Evolutionary conservation across 1,284 basidiomycete genomes (phyloP).

Genomic region (Mycena citricolor): DNA sequence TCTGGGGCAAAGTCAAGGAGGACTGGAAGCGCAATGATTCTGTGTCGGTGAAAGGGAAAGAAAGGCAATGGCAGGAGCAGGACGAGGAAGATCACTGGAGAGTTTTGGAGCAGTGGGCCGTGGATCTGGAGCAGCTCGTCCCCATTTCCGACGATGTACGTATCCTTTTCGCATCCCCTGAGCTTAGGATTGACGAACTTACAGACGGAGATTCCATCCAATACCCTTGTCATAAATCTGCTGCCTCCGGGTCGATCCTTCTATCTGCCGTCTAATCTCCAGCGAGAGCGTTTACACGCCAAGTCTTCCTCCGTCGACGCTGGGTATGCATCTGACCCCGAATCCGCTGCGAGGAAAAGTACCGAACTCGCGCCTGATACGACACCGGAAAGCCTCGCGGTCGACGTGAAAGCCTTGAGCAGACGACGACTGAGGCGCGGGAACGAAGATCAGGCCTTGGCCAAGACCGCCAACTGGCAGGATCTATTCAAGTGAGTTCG

Average conservation of each 20-base stretch:
- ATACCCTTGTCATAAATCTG: constrained; percentile 69
- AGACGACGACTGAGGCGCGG: constrained; percentile 34
- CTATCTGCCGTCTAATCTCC: constrained; percentile 49
- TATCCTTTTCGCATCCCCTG: constrained; percentile 12
- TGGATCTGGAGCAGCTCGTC: constrained; percentile 60
- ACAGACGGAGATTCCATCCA: constrained; percentile 57
- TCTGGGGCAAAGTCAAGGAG: constrained; percentile 19
- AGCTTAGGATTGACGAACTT: constrained; percentile 23
- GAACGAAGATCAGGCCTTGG: constrained; percentile 23
- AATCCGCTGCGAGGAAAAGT: constrained; percentile 42
- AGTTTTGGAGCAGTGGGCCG: constrained; percentile 65
- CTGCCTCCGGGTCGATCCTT: constrained; percentile 56
- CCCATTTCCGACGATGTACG: constrained; percentile 65
- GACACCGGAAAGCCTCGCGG: constrained; percentile 9
- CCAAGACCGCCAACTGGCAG: constrained; percentile 59
- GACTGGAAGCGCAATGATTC: constrained; percentile 16
- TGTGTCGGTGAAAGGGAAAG: constrained; percentile 42
- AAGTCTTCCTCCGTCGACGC: constrained; percentile 42
- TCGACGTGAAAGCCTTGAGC: constrained; percentile 25
- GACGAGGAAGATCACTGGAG: constrained; percentile 50
- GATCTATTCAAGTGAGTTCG: constrained; percentile 58
- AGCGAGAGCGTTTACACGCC: no score
- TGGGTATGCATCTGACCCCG: constrained; percentile 73
- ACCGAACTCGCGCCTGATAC: constrained; percentile 19
- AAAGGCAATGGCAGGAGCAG: constrained; percentile 34